A percentile compares a stretch with the other conserved stretches of the same genome.
phyloP scores from a whole-genome alignment of 1,284 basidiomycete genomes.

The Hypsizygus ulmarius region DNA sequence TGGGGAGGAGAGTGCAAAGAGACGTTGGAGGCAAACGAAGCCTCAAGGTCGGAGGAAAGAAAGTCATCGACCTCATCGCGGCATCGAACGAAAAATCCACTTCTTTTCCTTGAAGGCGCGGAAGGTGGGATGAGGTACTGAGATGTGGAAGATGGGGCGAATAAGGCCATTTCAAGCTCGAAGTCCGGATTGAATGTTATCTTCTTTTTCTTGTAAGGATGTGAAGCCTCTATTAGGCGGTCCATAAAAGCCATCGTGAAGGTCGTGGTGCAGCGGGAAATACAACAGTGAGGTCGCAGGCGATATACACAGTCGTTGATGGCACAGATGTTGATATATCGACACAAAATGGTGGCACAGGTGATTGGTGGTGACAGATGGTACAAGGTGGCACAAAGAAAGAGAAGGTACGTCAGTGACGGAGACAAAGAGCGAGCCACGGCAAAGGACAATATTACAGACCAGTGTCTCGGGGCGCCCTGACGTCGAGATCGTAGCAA shows the following conservation, averaged over 20 bases:
- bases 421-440: constrained; percentile 12
- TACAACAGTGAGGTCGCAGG: constrained; percentile 10
- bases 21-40: constrained; percentile 77
- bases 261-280: constrained; percentile 11
- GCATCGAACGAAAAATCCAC: constrained; percentile 33
- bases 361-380: constrained; percentile 4
- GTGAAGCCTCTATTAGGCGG: constrained; percentile 28
- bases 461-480: constrained; percentile 27
- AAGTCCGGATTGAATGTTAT: constrained; percentile 26
- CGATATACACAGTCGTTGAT: constrained; percentile 15
- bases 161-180: constrained; percentile 47
- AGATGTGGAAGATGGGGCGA: constrained; percentile 35
- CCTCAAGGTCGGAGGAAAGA: constrained; percentile 69
- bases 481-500: constrained; percentile 18
- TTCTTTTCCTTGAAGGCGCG: constrained; percentile 48
- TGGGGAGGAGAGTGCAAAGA: constrained; percentile 69
- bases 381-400: constrained; percentile 13
- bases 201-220: constrained; percentile 45
- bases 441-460: constrained; percentile 21
- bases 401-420: constrained; percentile 17
- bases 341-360: constrained; percentile 13
- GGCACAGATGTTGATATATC: constrained; percentile 15
- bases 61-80: constrained; percentile 60
- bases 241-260: constrained; percentile 30
- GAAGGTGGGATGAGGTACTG: constrained; percentile 52